phyloP scores from a whole-genome alignment of 257 asterid species.

The Nicotiana knightiana region DNA sequence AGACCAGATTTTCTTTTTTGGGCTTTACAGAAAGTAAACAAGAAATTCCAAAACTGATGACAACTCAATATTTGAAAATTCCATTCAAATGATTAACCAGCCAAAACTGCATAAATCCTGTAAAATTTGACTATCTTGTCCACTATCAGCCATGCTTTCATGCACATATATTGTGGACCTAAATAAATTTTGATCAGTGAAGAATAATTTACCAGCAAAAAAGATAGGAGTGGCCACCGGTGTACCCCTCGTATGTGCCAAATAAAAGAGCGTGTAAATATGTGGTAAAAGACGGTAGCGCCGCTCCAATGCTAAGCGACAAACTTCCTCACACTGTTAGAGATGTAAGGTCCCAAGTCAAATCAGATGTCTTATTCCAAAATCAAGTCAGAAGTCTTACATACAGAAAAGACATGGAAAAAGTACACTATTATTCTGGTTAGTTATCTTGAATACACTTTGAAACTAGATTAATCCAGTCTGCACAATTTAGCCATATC shows the following conservation, averaged over 20 bases:
- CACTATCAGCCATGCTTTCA: neutral
- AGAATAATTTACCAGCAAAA: constrained; percentile 57
- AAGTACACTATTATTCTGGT: neutral
- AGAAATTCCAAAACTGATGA: neutral
- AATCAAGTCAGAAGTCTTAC: neutral
- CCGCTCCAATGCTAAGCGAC: constrained; percentile 85
- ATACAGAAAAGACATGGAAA: neutral
- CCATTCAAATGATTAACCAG: neutral
- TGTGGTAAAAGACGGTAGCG: constrained; percentile 85
- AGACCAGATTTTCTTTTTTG: neutral
- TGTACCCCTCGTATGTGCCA: constrained; percentile 73
- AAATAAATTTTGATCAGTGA: neutral
- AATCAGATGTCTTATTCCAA: neutral
- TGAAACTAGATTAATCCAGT: neutral
- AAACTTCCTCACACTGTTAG: constrained; percentile 86
- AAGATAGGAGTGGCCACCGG: constrained; percentile 85
- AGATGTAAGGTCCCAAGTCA: constrained; percentile 6
- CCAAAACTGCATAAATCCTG: neutral
- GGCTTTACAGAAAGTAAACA: neutral
- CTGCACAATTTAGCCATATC: neutral
- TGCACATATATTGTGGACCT: neutral
- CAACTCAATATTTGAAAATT: neutral
- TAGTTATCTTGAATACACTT: neutral
- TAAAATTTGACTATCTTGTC: neutral
- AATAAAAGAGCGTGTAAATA: constrained; percentile 83